These are phyloP conservation scores for Amanita exitialis DNA, from an alignment of 768 basidiomycete genomes.

Conservation along the genomic window DNA sequence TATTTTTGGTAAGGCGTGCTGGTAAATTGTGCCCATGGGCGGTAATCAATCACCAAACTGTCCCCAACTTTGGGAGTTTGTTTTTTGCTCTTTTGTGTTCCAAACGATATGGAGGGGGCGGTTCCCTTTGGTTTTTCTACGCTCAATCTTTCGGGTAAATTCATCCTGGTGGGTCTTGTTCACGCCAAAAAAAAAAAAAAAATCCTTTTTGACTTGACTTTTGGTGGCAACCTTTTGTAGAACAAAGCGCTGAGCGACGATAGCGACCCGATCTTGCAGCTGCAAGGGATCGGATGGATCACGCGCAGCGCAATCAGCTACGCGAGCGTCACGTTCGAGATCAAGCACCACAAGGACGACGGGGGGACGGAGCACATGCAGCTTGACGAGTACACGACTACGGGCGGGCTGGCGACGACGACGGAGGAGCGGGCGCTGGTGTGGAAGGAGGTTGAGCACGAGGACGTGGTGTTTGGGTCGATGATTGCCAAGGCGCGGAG, in stretches of 20 bases:
- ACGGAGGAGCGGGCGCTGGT: conserved; percentile 47
- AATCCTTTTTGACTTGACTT: too few relatives aligned
- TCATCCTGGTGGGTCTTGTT: not conserved
- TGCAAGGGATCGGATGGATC: conserved; percentile 69
- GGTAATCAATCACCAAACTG: too few relatives aligned
- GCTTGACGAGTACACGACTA: conserved; percentile 47
- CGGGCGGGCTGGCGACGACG: conserved; percentile 50
- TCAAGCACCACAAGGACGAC: conserved; percentile 60
- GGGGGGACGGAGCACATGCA: conserved; percentile 53
- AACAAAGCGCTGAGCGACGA: conserved; percentile 58
- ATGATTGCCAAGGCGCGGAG: conserved; percentile 47
- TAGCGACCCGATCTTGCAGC: conserved; percentile 50
- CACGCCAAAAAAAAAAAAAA: not conserved
- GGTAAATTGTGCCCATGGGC: too few relatives aligned
- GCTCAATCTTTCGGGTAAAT: not conserved
- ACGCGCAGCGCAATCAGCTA: conserved; percentile 50
- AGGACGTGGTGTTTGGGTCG: conserved; percentile 53
- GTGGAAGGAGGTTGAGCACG: conserved; percentile 41
- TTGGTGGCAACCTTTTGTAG: too few relatives aligned
- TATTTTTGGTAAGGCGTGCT: too few relatives aligned
- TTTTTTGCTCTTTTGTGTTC: too few relatives aligned
- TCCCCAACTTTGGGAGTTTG: too few relatives aligned
- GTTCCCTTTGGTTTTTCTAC: conserved; percentile 4
- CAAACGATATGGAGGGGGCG: not conserved
- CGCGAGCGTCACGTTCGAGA: conserved; percentile 45